Evolutionary conservation across 2,329 filamentous ascomycete genomes (phyloP).

Genomic region (Claviceps digitariae): DNA sequence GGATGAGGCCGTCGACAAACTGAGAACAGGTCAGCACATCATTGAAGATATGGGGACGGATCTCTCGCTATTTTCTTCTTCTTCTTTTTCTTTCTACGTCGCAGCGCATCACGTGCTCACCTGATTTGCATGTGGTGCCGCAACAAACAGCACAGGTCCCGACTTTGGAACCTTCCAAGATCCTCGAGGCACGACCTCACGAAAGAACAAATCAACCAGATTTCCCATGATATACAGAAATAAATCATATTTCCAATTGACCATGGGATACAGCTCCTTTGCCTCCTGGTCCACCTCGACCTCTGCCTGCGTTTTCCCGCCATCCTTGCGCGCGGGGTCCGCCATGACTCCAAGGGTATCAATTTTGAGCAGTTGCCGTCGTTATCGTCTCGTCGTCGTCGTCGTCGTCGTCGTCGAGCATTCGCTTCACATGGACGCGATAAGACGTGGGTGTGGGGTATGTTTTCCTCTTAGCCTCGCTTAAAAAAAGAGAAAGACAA

Average conservation of each 20-base stretch:
- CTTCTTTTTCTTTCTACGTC: neutral
- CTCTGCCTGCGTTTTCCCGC: conserved; percentile 43
- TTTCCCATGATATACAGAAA: conserved; percentile 69
- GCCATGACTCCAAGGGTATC: conserved; percentile 2
- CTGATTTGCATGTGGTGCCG: conserved; percentile 93
- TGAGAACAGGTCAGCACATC: conserved; percentile 22
- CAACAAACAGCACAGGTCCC: conserved; percentile 88
- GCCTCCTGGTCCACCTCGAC: conserved; percentile 17
- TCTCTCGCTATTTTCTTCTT: no score
- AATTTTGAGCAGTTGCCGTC: neutral
- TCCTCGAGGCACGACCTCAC: conserved; percentile 87
- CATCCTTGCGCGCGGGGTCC: conserved; percentile 15
- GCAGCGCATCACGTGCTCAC: conserved; percentile 27
- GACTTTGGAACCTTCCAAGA: conserved; percentile 87
- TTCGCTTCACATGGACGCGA: neutral
- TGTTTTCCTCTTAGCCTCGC: neutral
- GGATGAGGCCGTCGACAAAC: conserved; percentile 90
- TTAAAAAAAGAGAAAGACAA: neutral
- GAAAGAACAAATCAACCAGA: conserved; percentile 91
- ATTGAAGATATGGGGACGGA: no score
- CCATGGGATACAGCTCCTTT: conserved; percentile 55
- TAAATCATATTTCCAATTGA: conserved; percentile 61
- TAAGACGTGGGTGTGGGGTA: neutral
- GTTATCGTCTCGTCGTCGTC: neutral
- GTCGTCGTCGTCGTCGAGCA: neutral